Evolutionary conservation across 192 early-diverging fungal species (phyloP).

Genomic region (Gaertneriomyces semiglobifer): DNA sequence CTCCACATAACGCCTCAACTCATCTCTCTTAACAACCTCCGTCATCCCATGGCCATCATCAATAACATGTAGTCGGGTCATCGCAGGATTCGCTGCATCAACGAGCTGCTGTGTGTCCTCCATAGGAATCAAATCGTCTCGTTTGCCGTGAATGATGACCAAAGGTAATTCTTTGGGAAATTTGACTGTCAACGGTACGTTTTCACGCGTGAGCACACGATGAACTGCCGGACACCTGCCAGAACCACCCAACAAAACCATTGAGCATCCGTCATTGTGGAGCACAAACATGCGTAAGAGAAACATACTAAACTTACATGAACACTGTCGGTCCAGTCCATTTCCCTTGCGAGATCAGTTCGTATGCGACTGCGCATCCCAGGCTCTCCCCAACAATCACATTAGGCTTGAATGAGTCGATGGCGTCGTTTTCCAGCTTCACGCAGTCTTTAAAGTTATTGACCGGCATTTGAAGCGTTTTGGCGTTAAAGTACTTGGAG

Average conservation of each 20-base stretch:
- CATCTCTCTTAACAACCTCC: neutral
- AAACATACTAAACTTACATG: too few relatives aligned
- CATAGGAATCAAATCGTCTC: neutral
- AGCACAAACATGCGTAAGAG: too few relatives aligned
- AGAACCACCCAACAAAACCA: neutral
- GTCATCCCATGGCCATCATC: constrained; percentile 2
- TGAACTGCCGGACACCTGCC: constrained; percentile 2
- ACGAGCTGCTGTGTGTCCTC: neutral
- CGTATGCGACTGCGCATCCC: too few relatives aligned
- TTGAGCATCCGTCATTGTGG: neutral
- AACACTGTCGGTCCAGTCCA: too few relatives aligned
- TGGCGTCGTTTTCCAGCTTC: too few relatives aligned
- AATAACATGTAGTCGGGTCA: neutral
- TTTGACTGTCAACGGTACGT: constrained; percentile 21
- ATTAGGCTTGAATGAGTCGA: too few relatives aligned
- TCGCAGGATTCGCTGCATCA: neutral
- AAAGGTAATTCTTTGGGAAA: neutral
- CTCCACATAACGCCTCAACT: constrained; percentile 5
- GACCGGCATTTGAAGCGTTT: too few relatives aligned
- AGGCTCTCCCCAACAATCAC: too few relatives aligned
- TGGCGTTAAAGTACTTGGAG: too few relatives aligned
- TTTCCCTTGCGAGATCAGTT: too few relatives aligned
- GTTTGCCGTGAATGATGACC: constrained; percentile 3
- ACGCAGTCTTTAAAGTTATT: too few relatives aligned
- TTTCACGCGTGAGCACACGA: neutral